phyloP scores from a whole-genome alignment of 345 rosid genomes.

The Lepidium aucheri region DNA sequence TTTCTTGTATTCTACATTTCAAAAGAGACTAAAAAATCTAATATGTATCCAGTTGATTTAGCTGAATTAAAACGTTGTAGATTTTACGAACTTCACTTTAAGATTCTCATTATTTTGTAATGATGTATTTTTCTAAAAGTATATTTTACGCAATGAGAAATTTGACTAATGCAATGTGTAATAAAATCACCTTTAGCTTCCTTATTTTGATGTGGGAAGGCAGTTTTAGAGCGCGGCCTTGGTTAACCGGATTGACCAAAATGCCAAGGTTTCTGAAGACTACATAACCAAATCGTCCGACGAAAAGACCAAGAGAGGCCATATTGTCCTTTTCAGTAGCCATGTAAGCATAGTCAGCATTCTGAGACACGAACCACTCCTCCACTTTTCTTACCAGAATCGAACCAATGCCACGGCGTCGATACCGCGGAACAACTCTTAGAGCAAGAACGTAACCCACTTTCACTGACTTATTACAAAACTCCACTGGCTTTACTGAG shows the following conservation, averaged over 20 bases:
- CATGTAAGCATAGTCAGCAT: constrained; percentile 64
- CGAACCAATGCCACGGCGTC: constrained; percentile 54
- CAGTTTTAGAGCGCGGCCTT: constrained; percentile 12
- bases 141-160: not conserved
- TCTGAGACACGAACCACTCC: constrained; percentile 54
- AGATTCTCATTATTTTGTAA: too few species aligned
- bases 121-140: too few species aligned
- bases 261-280: constrained; percentile 56
- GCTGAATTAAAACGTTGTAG: too few species aligned
- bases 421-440: constrained; percentile 47
- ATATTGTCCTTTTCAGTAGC: constrained; percentile 69
- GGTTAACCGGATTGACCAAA: constrained; percentile 58
- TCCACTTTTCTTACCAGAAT: constrained; percentile 50
- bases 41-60: not conserved
- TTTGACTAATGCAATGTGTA: not conserved
- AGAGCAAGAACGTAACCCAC: constrained; percentile 65
- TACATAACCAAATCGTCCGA: constrained; percentile 38
- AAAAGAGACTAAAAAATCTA: not conserved
- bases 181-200: constrained; percentile 31
- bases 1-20: not conserved
- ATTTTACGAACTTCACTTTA: not conserved
- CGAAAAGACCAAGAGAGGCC: constrained; percentile 55
- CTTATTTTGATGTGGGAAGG: constrained; percentile 33
- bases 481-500: constrained; percentile 52
- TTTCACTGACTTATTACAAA: constrained; percentile 35